Conservation (phyloP, 2,329 filamentous ascomycete species). For the Metarhizium anisopliae region DNA sequence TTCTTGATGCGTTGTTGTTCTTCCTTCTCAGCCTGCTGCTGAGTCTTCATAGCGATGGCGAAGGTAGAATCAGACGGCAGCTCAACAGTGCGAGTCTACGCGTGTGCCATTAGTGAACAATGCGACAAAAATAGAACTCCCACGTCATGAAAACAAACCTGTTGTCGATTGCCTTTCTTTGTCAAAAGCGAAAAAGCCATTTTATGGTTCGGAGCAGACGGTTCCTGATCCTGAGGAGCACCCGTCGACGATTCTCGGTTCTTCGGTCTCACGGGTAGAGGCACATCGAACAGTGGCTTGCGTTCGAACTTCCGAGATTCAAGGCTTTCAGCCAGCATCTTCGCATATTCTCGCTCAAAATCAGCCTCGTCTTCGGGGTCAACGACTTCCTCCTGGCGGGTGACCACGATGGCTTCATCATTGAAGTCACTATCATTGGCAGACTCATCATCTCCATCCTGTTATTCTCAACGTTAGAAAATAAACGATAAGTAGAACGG, state of each 20-base stretch:
- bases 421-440: slow-evolving; percentile 56
- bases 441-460: slow-evolving; percentile 41
- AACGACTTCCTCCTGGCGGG: slow-evolving; percentile 77
- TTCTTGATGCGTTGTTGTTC: slow-evolving; percentile 99
- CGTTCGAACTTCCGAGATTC: slow-evolving; percentile 95
- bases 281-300: slow-evolving; percentile 91
- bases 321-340: slow-evolving; percentile 95
- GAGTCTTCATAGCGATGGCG: slow-evolving; percentile 89
- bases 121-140: background rate
- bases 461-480: slow-evolving; percentile 9
- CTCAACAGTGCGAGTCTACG: slow-evolving; percentile 79
- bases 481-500: background rate
- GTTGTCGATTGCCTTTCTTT: slow-evolving; percentile 91
- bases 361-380: slow-evolving; percentile 94
- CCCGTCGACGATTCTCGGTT: slow-evolving; percentile 45
- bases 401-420: slow-evolving; percentile 87
- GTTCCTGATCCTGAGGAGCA: slow-evolving; percentile 17
- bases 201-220: slow-evolving; percentile 34
- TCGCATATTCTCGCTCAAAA: slow-evolving; percentile 95
- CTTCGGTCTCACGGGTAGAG: slow-evolving; percentile 76
- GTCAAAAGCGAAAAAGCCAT: slow-evolving; percentile 97
- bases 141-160: slow-evolving; percentile 42
- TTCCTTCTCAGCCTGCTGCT: slow-evolving; percentile 89
- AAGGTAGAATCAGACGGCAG: slow-evolving; percentile 87
- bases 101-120: background rate